Conservation (phyloP, 192 early-diverging fungal species). For the Backusella westeae region DNA sequence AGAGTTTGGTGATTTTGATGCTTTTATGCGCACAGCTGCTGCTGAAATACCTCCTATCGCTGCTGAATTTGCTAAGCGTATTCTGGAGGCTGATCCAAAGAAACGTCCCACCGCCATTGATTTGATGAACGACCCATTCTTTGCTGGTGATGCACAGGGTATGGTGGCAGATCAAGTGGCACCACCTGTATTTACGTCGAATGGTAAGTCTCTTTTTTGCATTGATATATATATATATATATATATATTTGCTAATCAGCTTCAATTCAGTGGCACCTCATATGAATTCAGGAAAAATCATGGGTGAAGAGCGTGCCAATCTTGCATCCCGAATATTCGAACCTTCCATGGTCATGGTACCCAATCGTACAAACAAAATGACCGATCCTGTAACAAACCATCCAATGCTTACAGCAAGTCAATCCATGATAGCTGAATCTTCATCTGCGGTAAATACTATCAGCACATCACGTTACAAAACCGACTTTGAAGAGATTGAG, state of each 20-base stretch:
- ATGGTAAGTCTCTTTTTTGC: background rate
- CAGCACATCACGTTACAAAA: slow-evolving; percentile 58
- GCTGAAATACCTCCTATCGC: slow-evolving; percentile 50
- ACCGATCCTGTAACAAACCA: background rate
- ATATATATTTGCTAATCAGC: background rate
- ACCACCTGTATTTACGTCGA: background rate
- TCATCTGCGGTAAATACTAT: background rate
- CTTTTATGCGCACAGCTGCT: slow-evolving; percentile 45
- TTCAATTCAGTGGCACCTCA: background rate
- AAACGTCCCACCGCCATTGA: slow-evolving; percentile 75
- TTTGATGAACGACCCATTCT: slow-evolving; percentile 69
- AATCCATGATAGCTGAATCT: background rate
- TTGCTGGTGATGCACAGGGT: slow-evolving; percentile 42
- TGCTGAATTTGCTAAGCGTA: slow-evolving; percentile 46
- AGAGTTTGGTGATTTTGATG: slow-evolving; percentile 48
- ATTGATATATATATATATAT: background rate
- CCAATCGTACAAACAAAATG: background rate
- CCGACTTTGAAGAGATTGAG: slow-evolving; percentile 78
- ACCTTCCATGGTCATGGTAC: background rate
- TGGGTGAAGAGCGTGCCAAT: background rate
- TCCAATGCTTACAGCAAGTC: background rate
- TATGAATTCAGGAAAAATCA: background rate
- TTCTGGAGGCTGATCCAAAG: slow-evolving; percentile 68
- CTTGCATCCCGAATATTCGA: background rate
- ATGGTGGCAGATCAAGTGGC: background rate